These are phyloP conservation scores for Gonium pectorale DNA, from an alignment of 139 green algal species.

Conservation along the genomic window DNA sequence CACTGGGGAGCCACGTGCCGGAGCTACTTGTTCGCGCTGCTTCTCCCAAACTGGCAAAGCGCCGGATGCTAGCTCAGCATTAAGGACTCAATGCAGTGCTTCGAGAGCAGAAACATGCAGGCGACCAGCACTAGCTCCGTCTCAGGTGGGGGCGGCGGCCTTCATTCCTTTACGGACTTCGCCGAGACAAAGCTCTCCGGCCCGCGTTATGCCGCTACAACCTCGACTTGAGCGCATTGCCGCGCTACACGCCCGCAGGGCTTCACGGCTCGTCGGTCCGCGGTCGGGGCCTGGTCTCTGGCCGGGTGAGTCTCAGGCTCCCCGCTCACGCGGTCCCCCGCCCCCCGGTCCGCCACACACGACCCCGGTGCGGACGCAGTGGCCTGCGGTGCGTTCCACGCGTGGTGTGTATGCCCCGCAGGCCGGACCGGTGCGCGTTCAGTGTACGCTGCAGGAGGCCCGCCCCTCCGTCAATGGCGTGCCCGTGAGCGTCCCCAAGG, in stretches of 20 bases:
- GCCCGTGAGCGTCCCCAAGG: slow-evolving; percentile 5
- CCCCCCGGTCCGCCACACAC: neutral
- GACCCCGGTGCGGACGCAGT: neutral
- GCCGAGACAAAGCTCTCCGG: too few relatives aligned
- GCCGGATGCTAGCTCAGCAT: neutral
- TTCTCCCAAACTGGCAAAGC: too few relatives aligned
- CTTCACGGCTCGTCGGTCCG: neutral
- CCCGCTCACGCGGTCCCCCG: neutral
- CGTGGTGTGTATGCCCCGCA: neutral
- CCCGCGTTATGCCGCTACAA: too few relatives aligned
- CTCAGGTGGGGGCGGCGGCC: slow-evolving; percentile 15
- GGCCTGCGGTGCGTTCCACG: neutral
- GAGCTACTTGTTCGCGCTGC: too few relatives aligned
- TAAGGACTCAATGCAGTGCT: slow-evolving; percentile 1
- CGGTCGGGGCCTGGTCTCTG: neutral
- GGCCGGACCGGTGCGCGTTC: neutral
- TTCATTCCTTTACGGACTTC: neutral
- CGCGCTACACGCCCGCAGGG: neutral
- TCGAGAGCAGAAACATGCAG: slow-evolving; percentile 16
- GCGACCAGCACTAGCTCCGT: slow-evolving; percentile 5
- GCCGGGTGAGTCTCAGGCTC: neutral
- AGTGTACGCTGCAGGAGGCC: slow-evolving; percentile 34
- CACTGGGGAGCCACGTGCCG: too few relatives aligned
- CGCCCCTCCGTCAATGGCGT: slow-evolving; percentile 10
- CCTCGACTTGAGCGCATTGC: neutral